Evolutionary conservation across 805 yeast species (phyloP).

Genomic region (Dipodascopsis uninucleata): DNA sequence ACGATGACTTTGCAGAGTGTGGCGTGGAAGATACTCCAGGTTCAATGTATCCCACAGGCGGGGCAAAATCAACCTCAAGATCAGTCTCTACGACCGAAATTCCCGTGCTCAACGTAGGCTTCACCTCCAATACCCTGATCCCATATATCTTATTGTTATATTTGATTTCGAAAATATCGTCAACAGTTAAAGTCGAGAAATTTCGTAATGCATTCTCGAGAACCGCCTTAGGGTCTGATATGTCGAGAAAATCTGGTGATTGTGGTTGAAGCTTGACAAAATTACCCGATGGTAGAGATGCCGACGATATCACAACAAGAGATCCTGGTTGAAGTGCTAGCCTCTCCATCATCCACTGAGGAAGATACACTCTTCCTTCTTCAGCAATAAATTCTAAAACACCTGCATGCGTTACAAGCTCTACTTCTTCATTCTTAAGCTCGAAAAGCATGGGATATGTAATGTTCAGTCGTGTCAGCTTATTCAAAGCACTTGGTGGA

Average conservation of each 20-base stretch:
- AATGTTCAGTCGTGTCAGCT: constrained; percentile 83
- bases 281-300: constrained; percentile 78
- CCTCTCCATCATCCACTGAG: constrained; percentile 94
- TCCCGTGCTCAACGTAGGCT: constrained; percentile 56
- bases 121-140: constrained; percentile 80
- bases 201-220: constrained; percentile 86
- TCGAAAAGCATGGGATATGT: constrained; percentile 95
- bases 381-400: constrained; percentile 95
- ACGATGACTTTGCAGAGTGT: constrained; percentile 5
- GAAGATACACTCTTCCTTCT: constrained; percentile 91
- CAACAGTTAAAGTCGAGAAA: constrained; percentile 80
- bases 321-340: constrained; percentile 71
- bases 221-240: constrained; percentile 94
- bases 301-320: constrained; percentile 62
- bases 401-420: constrained; percentile 75
- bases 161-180: constrained; percentile 77
- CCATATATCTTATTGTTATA: constrained; percentile 77
- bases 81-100: constrained; percentile 97
- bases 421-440: constrained; percentile 61
- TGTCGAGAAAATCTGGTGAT: constrained; percentile 85
- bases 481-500: constrained; percentile 89
- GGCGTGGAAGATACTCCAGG: constrained; percentile 10
- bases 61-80: constrained; percentile 94
- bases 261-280: constrained; percentile 96
- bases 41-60: constrained; percentile 97